Evolutionary conservation across 2,329 filamentous ascomycete genomes (phyloP).

Genomic region (Rutstroemia sp.): DNA sequence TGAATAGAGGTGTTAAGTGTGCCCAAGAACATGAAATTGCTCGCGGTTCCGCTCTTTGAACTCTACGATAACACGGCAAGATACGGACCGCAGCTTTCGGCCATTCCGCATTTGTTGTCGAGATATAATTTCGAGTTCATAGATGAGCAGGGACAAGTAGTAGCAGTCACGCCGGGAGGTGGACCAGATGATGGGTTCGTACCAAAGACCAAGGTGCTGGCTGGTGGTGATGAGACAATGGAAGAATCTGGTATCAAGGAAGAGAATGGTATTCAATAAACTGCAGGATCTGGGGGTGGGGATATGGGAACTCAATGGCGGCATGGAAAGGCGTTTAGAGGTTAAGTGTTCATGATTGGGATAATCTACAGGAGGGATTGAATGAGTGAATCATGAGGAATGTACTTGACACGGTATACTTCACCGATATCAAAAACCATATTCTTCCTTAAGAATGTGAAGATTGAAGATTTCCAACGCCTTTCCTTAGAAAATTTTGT

Average conservation of each 20-base stretch:
- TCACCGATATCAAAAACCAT: background rate
- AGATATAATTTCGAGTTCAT: conserved; percentile 98
- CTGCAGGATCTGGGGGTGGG: background rate
- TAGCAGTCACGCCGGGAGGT: conserved; percentile 73
- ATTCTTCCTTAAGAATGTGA: background rate
- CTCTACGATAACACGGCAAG: conserved; percentile 94
- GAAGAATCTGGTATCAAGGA: conserved; percentile 30
- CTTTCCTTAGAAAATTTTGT: no score
- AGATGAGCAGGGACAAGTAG: conserved; percentile 83
- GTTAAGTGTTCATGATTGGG: conserved; percentile 11
- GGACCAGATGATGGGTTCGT: conserved; percentile 47
- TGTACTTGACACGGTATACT: background rate
- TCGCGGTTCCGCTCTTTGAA: conserved; percentile 94
- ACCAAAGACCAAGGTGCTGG: conserved; percentile 59
- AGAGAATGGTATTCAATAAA: conserved; percentile 33
- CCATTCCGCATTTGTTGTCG: conserved; percentile 89
- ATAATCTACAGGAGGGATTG: conserved; percentile 6
- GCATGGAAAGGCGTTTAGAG: conserved; percentile 18
- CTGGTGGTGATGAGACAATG: conserved; percentile 52
- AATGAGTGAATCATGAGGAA: background rate
- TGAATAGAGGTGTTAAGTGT: conserved; percentile 80
- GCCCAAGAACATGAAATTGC: conserved; percentile 98
- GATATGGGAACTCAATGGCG: background rate
- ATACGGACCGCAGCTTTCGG: conserved; percentile 92
- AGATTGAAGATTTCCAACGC: no score